Evolutionary conservation across 352 stramenopile genomes (phyloP), one percentile per base, ranked within the genome.

Genomic region (Globisporangium canariense): DNA sequence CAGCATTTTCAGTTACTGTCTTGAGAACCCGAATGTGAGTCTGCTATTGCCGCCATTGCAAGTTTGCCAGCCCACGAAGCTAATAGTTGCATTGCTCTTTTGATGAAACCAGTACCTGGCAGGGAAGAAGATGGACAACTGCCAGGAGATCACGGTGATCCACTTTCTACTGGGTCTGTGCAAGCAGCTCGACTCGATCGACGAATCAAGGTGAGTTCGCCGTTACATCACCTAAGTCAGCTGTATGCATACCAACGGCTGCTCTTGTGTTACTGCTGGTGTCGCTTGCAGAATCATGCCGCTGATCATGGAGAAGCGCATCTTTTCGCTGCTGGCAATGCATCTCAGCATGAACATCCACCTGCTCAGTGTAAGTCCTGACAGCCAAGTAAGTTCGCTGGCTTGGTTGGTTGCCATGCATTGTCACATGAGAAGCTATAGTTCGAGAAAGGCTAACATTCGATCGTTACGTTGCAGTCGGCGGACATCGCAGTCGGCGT

Each of bases 71-170:
- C 28, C 18, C 16, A 52, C 55, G 14, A 46, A 46, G 14, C 55
- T 25, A 18, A 61, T 51, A 16, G n/a, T 18, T 41, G 25, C 25
- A 14, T 32, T 34, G 20, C 4, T 32, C 20, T 7, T 32, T 25
- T 25, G 11, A n/a, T 52, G 30, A 20, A 16, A 1, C 3, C 55
- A 93, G 86, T 92, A 90, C 64, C 56, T 92, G 7, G 60, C 74
- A 13, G 82, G 76, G 62, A 90, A 94, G 71, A 89, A 87, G 52
- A 65, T 94, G 51, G 72, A 84, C 58, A 83, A 91, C 62, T 81
- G 81, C 54, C 89, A 96, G 58, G 88, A 97, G 76, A 71, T 96
- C 53, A 88, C 90, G 13, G 88, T 94, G 30, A 86, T 97, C 46
- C 76, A 96, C 69, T 97, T 96, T 60, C 77, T 97, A 18, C 64